Percentiles rank a stretch among this genome's conserved stretches.
Evolutionary conservation across 2,329 filamentous ascomycete species (phyloP).

Genomic region (Ilyonectria mors-panacis): DNA sequence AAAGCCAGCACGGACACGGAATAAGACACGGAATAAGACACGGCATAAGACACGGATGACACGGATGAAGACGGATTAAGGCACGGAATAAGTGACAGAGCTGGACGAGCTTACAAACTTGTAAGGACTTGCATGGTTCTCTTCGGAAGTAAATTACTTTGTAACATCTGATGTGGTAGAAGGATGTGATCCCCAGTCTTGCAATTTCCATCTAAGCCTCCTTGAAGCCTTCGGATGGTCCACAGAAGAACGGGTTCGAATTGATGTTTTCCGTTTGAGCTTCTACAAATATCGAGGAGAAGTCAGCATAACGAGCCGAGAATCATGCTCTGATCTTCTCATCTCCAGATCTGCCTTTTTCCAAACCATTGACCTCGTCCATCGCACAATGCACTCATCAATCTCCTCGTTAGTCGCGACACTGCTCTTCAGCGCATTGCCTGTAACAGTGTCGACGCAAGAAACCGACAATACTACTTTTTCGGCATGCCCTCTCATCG

Average conservation of each 20-base stretch:
- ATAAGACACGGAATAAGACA: constrained; percentile 28
- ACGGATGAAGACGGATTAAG: constrained; percentile 15
- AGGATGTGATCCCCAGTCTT: not conserved
- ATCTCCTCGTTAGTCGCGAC: not conserved
- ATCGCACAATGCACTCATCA: constrained; percentile 10
- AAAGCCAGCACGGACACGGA: constrained; percentile 13
- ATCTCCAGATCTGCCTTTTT: not conserved
- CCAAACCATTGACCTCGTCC: not conserved
- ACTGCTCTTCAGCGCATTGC: not conserved
- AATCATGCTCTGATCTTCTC: not conserved
- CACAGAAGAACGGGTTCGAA: not conserved
- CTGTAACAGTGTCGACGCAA: not conserved
- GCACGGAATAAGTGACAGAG: not conserved
- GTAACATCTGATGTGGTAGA: not conserved
- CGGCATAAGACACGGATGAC: constrained; percentile 7
- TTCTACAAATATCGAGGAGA: not conserved
- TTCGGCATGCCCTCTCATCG: constrained; percentile 39
- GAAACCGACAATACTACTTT: constrained; percentile 27
- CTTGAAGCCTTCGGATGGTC: not conserved
- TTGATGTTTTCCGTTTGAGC: not conserved
- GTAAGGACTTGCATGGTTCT: not conserved
- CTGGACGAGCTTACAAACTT: not conserved
- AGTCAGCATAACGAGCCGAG: no score
- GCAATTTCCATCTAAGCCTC: constrained; percentile 1
- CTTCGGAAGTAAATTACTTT: not conserved